Conservation (phyloP, 106 monocot genomes). For the Triglochin maritima region DNA sequence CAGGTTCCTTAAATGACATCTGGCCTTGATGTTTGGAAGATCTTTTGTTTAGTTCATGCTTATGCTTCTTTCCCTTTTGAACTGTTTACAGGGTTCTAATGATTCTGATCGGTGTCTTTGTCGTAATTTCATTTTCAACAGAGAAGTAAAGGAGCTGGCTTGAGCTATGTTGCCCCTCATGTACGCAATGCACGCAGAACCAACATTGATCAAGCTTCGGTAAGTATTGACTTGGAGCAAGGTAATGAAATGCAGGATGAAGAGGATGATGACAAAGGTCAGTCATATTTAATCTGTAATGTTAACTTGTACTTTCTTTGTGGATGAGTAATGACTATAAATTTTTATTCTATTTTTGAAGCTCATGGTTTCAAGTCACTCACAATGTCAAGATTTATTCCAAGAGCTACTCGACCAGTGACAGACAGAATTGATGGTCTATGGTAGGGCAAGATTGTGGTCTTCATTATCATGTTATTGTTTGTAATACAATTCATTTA, state of each 20-base stretch:
- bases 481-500: background rate
- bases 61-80: too few species aligned
- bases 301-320: background rate
- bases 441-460: constrained; percentile 36
- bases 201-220: constrained; percentile 75
- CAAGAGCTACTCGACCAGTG: constrained; percentile 68
- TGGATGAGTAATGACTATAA: background rate
- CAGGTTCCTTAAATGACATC: too few species aligned
- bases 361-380: constrained; percentile 98
- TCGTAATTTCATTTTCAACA: constrained; percentile 16
- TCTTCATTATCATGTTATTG: constrained; percentile 3
- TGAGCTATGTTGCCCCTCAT: constrained; percentile 29
- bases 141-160: constrained; percentile 40
- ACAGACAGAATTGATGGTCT: constrained; percentile 87
- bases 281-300: background rate
- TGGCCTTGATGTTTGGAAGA: too few species aligned
- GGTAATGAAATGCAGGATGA: constrained; percentile 50
- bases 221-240: constrained; percentile 65
- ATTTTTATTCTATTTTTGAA: constrained; percentile 18
- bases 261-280: constrained; percentile 89
- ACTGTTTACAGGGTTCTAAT: too few species aligned
- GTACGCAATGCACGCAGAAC: constrained; percentile 67
- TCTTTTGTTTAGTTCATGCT: too few species aligned
- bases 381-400: constrained; percentile 78
- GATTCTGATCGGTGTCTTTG: too few species aligned